Base-by-base conservation (phyloP, 164 flowering plant genomes). In the Buxus sempervirens region DNA sequence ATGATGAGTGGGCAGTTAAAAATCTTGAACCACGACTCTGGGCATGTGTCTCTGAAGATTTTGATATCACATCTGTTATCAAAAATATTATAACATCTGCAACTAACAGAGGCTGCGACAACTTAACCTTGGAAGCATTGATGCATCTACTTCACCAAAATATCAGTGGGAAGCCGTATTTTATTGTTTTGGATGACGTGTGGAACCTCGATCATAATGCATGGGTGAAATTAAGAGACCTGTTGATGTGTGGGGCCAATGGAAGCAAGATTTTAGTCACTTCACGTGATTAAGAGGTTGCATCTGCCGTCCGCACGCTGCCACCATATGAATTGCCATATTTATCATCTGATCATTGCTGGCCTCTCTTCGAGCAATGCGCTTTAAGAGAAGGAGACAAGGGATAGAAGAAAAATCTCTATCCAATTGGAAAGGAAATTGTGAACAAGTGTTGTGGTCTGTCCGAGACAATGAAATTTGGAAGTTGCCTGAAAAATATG, bases 181-280 rank as follows among this genome's bases (percentile, higher is more conserved):
- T 32, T 3, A 68, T 73, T 23, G 72, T 68, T 16, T 38, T 73
- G 61, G 72, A 73, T 60, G 76, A 73, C 19, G 72, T 32, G 13
- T 45, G 51, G 51, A 45, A 45, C 12, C 10, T 5, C 5, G 51
- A 45, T 45, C 51, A 10, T 45, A 15, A 45, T 2, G 12, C 2
- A 15, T 45, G 51, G 51, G 51, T 10, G 5, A 1, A 45, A 1
- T 45, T n/a, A n/a, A n/a, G n/a, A n/a, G n/a, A n/a, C n/a, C n/a
- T 45, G 18, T 10, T 45, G 18, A 10, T 4, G 18, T 3, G 38
- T n/a, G 51, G 16, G 5, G 18, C 5, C 1, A 45, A 15, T 4
- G 51, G 51, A 45, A 45, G 51, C 13, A 45, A 45, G 18, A 45
- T 45, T 15, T 15, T 45, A 10, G 51, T 45, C 1, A 45, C 51